A percentile compares a stretch with the other conserved stretches of the same genome.
Conservation (phyloP, 2,329 filamentous ascomycete species). For the Lasiodiplodia gonubiensis region DNA sequence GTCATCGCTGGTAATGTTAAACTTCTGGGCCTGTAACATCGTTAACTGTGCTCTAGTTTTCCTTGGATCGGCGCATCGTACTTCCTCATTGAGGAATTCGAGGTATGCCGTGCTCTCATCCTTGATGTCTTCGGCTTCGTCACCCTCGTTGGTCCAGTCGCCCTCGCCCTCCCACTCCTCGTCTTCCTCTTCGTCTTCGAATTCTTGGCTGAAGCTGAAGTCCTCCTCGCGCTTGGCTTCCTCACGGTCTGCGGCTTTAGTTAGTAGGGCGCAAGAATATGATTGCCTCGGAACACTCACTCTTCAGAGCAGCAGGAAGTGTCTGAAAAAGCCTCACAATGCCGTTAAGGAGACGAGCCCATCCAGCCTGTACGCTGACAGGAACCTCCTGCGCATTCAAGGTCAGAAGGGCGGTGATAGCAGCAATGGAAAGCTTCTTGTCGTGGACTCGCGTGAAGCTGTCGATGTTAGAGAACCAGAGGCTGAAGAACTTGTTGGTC, state of each 20-base stretch:
- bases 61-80: slow-evolving; percentile 46
- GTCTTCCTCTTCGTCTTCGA: slow-evolving; percentile 74
- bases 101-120: slow-evolving; percentile 95
- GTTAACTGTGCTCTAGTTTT: not conserved
- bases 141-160: slow-evolving; percentile 69
- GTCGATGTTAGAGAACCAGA: slow-evolving; percentile 97
- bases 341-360: slow-evolving; percentile 88
- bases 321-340: slow-evolving; percentile 92
- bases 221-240: slow-evolving; percentile 86
- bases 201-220: slow-evolving; percentile 76
- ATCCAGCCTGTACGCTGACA: slow-evolving; percentile 89
- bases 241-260: slow-evolving; percentile 71
- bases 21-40: slow-evolving; percentile 75
- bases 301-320: slow-evolving; percentile 83
- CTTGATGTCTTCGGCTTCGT: slow-evolving; percentile 71
- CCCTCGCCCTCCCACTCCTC: slow-evolving; percentile 81
- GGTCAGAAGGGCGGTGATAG: slow-evolving; percentile 84
- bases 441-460: slow-evolving; percentile 93
- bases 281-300: slow-evolving; percentile 54
- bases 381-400: slow-evolving; percentile 83
- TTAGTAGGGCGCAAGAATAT: slow-evolving; percentile 33
- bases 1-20: slow-evolving; percentile 73
- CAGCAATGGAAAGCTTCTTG: slow-evolving; percentile 97
- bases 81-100: slow-evolving; percentile 93
- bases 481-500: slow-evolving; percentile 99